Conservation (phyloP, 73 alveolate genomes). For the Paramecium bursaria region DNA sequence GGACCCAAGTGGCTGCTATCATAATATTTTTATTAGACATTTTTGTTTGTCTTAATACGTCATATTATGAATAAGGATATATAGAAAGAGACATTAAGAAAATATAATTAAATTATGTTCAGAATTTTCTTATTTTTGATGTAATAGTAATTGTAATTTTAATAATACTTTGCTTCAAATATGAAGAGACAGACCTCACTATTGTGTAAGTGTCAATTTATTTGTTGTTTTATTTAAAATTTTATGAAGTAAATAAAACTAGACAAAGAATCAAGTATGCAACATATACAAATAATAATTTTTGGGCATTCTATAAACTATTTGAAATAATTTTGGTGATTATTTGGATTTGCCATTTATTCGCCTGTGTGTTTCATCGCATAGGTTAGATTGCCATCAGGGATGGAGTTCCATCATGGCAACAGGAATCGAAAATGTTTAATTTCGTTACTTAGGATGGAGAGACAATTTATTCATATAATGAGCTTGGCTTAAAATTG, state of each 20-base stretch:
- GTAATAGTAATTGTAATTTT: neutral
- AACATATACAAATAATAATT: neutral
- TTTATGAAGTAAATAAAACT: constrained; percentile 34
- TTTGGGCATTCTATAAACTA: constrained; percentile 21
- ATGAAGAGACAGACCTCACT: neutral
- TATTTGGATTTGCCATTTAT: constrained; percentile 41
- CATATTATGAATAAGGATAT: constrained; percentile 41
- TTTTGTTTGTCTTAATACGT: constrained; percentile 1
- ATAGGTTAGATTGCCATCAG: too few relatives aligned
- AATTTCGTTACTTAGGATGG: too few relatives aligned
- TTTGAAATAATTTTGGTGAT: constrained; percentile 11
- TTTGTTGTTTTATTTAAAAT: constrained; percentile 2
- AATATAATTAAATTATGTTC: neutral
- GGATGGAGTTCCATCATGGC: too few relatives aligned
- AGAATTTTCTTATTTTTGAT: constrained; percentile 7
- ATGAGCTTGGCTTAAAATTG: too few relatives aligned
- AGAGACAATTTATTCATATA: too few relatives aligned
- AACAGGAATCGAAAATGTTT: too few relatives aligned
- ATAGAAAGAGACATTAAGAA: constrained; percentile 7
- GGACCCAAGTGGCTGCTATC: neutral
- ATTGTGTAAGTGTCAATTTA: neutral
- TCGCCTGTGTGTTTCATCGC: constrained; percentile 32
- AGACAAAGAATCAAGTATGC: constrained; percentile 2
- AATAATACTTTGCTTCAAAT: too few relatives aligned
- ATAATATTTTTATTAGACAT: constrained; percentile 1